phyloP scores from a whole-genome alignment of 768 basidiomycete species.

The Asterophora parasitica region DNA sequence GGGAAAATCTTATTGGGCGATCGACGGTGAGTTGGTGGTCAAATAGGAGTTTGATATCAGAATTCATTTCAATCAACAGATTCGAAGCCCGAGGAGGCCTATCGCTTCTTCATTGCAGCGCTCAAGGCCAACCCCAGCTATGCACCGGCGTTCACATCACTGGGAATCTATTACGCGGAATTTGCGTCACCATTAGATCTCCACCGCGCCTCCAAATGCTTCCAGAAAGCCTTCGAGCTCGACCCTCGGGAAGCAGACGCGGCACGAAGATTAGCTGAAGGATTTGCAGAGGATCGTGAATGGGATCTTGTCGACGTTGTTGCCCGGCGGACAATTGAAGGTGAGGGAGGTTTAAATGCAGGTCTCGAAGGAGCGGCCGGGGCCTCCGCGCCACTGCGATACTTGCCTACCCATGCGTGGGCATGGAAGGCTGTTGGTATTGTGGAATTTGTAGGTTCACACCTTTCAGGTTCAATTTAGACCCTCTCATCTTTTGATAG shows the following conservation, averaged over 20 bases:
- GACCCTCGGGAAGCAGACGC: slow-evolving; percentile 86
- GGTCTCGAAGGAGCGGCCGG: slow-evolving; percentile 35
- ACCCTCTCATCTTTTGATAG: slow-evolving; percentile 31
- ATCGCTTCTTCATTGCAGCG: slow-evolving; percentile 72
- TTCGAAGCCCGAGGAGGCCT: slow-evolving; percentile 57
- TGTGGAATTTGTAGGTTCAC: slow-evolving; percentile 73
- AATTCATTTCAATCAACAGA: slow-evolving; percentile 27
- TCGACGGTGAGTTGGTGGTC: slow-evolving; percentile 49
- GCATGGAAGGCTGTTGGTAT: slow-evolving; percentile 97
- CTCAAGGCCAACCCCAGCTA: slow-evolving; percentile 71
- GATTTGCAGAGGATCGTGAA: slow-evolving; percentile 88
- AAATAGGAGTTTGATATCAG: neutral
- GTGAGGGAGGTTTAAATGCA: slow-evolving; percentile 76
- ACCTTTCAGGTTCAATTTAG: neutral
- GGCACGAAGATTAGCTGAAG: slow-evolving; percentile 76
- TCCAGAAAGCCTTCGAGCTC: slow-evolving; percentile 97
- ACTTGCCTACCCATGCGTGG: slow-evolving; percentile 83
- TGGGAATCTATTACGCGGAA: slow-evolving; percentile 86
- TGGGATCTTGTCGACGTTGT: slow-evolving; percentile 96
- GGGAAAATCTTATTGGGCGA: slow-evolving; percentile 70
- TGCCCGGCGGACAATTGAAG: slow-evolving; percentile 88
- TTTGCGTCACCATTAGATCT: slow-evolving; percentile 68
- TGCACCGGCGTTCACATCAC: slow-evolving; percentile 90
- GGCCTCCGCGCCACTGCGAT: slow-evolving; percentile 40
- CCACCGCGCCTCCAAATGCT: slow-evolving; percentile 87